These are phyloP conservation scores for Colletotrichum sp. DNA, from an alignment of 2,329 filamentous ascomycete species.

Conservation along the genomic window DNA sequence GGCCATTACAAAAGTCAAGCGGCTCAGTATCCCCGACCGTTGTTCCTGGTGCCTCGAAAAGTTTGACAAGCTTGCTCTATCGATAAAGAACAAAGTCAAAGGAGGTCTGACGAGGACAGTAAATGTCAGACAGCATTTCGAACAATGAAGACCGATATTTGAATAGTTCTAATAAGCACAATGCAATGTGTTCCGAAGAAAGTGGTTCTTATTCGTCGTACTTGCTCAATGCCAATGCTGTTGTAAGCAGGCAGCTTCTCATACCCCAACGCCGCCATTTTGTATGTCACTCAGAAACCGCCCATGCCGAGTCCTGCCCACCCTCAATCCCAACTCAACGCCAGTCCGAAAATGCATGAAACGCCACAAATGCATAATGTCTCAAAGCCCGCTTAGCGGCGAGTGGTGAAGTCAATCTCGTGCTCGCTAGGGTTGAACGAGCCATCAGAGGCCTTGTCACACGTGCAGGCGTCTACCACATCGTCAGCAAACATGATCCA, in stretches of 20 bases:
- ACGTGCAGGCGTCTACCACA: conserved; percentile 73
- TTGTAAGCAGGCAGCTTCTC: not conserved
- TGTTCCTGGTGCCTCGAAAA: not conserved
- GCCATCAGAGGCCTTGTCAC: conserved; percentile 72
- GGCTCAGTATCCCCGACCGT: not conserved
- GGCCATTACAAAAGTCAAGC: not conserved
- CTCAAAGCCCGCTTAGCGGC: not conserved
- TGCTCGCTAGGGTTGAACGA: conserved; percentile 63
- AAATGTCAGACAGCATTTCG: not conserved
- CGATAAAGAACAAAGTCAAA: not conserved
- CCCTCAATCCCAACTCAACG: not conserved
- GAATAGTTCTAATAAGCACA: not conserved
- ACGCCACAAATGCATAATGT: not conserved
- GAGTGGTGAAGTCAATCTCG: conserved; percentile 88
- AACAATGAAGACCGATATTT: not conserved
- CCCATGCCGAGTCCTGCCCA: not conserved
- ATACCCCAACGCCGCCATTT: not conserved
- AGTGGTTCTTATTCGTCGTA: not conserved
- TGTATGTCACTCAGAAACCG: not conserved
- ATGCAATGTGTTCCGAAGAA: not conserved
- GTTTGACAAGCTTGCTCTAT: not conserved
- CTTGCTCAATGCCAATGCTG: not conserved
- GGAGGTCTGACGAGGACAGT: not conserved
- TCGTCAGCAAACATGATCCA: not conserved
- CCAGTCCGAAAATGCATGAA: not conserved